Percentiles rank a stretch among this genome's conserved stretches.
Conservation (phyloP, 345 rosid genomes). For the Populus davidiana region DNA sequence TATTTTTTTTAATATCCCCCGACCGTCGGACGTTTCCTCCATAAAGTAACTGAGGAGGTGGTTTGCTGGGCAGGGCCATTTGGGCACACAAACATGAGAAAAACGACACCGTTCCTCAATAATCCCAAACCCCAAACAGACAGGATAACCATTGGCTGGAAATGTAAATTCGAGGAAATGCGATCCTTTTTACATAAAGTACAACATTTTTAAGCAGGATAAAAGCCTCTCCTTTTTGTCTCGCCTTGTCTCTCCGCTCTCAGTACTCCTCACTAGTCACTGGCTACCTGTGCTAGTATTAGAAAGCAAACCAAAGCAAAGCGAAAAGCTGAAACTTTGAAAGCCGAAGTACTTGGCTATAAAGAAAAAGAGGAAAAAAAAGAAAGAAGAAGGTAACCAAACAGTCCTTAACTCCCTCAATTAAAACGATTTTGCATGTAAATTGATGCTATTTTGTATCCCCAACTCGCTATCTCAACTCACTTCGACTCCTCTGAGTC, state of each 20-base stretch:
- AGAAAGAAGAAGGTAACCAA: too few species aligned
- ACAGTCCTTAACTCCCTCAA: neutral
- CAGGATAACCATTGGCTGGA: neutral
- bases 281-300: neutral
- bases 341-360: neutral
- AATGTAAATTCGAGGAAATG: neutral
- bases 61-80: too few species aligned
- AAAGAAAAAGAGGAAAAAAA: neutral
- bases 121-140: neutral
- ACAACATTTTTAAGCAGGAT: constrained; percentile 7
- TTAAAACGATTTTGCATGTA: constrained; percentile 30
- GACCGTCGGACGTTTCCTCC: too few species aligned
- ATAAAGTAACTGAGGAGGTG: too few species aligned
- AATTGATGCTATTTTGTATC: constrained; percentile 27
- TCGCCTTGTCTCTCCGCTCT: neutral
- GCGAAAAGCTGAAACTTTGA: neutral
- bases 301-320: neutral
- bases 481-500: constrained; percentile 25
- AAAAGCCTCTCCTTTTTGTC: constrained; percentile 1
- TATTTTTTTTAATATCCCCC: too few species aligned
- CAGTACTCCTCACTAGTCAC: neutral
- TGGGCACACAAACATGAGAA: too few species aligned
- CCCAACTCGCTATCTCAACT: constrained; percentile 26
- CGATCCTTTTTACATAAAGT: neutral
- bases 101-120: neutral